Base-by-base conservation (phyloP, 768 basidiomycete species). In the Suillus placidus region DNA sequence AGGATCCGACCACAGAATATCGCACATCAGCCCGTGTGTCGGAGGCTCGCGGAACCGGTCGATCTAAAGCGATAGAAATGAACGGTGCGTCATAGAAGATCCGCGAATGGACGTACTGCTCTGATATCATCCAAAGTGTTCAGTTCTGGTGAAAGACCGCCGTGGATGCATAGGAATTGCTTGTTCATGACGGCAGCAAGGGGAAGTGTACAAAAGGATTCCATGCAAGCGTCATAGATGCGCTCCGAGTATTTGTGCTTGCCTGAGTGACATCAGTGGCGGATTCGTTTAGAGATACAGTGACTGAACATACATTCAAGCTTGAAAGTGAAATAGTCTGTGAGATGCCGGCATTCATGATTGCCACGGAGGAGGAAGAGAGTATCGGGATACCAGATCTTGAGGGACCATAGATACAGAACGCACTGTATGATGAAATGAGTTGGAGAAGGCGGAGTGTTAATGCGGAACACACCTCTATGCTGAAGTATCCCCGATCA, bases 161-260 rank as follows among this genome's bases (percentile, higher is more conserved):
- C 97, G 67, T 99, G 97, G 67, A 99, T 97, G 78, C 97, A 99
- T 60, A 99, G 82, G 79, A 99, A 99, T 78, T 99, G 97, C 76
- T 98, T 98, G 83, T 99, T 99, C 97, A 99, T 99, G 73, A 99
- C 78, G 38, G 97, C 97, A 1, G 97, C 97, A 10, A 99, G 85
- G 2, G 97, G 97, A 0, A 99, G 85, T 0, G 92, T 85, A 75
- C 96, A 98, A 83, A 99, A 99, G 0, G 94, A 94, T 35, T 97
- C 93, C 95, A 98, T 97, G 84, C 94, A 95, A 34, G 94, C 95
- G 67, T 99, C 95, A 76, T 99, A 99, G 67, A 99, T 87, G 32
- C 89, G 88, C 71, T 98, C 97, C 9, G 94, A 95, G 79, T 99
- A 99, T 81, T 99, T 99, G 83, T 99, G 97, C 80, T 97, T 97